Evolutionary conservation across 257 asterid species (phyloP).

Genomic region (Primulina eburnea): DNA sequence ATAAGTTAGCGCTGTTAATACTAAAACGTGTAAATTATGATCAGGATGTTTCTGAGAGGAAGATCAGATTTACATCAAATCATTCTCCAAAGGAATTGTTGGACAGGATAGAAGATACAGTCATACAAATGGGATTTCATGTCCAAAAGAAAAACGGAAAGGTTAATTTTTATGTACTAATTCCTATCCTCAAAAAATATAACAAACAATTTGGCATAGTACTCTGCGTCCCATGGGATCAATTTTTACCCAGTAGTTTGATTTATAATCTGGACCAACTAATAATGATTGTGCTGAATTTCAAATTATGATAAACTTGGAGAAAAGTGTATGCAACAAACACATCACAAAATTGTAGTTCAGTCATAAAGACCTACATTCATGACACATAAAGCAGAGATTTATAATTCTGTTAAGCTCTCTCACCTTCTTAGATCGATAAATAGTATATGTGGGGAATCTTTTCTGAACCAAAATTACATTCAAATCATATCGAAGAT

Average conservation of each 20-base stretch:
- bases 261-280: neutral
- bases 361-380: neutral
- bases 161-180: conserved; percentile 38
- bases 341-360: neutral
- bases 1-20: neutral
- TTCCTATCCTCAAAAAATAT: neutral
- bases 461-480: neutral
- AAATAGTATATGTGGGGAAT: no score
- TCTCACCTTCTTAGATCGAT: no score
- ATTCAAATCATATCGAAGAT: neutral
- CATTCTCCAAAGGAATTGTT: conserved; percentile 72
- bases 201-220: neutral
- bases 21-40: neutral
- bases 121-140: conserved; percentile 64
- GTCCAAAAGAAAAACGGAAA: conserved; percentile 83
- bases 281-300: neutral
- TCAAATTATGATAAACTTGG: neutral
- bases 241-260: neutral
- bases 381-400: neutral
- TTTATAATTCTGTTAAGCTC: no score
- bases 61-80: conserved; percentile 81
- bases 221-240: neutral
- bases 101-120: conserved; percentile 70
- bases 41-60: conserved; percentile 91
- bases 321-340: neutral